Evolutionary conservation across 768 basidiomycete genomes (phyloP).

Genomic region (Trametes maxima): DNA sequence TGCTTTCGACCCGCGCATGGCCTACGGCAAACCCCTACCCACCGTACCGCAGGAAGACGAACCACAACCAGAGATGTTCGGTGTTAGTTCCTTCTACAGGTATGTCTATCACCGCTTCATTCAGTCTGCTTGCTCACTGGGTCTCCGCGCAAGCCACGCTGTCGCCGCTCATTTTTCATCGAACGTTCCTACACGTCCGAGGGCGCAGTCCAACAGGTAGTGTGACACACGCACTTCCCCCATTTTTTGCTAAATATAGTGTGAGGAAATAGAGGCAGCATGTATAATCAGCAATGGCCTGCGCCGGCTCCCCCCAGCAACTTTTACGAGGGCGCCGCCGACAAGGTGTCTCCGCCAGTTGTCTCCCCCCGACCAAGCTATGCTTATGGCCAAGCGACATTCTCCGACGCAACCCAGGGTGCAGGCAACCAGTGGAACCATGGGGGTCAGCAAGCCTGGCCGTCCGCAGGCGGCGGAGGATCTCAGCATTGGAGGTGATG

Average conservation of each 20-base stretch:
- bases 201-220: slow-evolving; percentile 8
- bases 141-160: slow-evolving; percentile 44
- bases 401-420: slow-evolving; percentile 6
- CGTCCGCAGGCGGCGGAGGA: not conserved
- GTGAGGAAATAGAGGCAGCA: not conserved
- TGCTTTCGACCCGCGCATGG: slow-evolving; percentile 49
- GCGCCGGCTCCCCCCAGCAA: not conserved
- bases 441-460: not conserved
- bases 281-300: slow-evolving; percentile 1
- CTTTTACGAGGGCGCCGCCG: not conserved
- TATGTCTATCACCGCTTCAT: slow-evolving; percentile 29
- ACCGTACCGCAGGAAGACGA: slow-evolving; percentile 15
- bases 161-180: slow-evolving; percentile 49
- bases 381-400: slow-evolving; percentile 14
- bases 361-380: slow-evolving; percentile 19
- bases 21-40: slow-evolving; percentile 40
- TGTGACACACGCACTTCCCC: not conserved
- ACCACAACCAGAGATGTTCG: slow-evolving; percentile 21
- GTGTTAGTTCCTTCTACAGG: slow-evolving; percentile 59
- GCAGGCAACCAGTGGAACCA: not conserved
- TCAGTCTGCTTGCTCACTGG: not conserved
- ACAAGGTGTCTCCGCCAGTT: not conserved
- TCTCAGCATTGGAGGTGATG: slow-evolving; percentile 5
- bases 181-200: slow-evolving; percentile 11
- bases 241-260: not conserved